Evolutionary conservation across 352 stramenopile genomes (phyloP).

Genomic region (Pythium periplocum): DNA sequence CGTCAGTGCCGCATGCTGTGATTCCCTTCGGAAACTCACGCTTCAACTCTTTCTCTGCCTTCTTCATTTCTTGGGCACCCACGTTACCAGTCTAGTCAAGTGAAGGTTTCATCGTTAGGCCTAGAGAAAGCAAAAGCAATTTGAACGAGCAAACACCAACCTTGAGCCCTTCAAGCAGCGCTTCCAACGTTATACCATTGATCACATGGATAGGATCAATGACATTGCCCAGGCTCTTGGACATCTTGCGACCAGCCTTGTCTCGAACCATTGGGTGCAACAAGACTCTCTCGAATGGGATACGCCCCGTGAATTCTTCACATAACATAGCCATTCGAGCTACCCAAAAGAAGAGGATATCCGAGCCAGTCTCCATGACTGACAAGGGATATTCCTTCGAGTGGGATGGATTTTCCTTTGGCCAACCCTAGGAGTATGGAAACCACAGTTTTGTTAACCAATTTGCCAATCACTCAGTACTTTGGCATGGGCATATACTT

Average conservation of each 20-base stretch:
- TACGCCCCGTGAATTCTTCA: constrained; percentile 92
- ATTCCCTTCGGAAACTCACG: constrained; percentile 98
- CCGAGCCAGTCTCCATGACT: constrained; percentile 90
- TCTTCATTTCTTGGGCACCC: constrained; percentile 89
- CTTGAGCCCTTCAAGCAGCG: constrained; percentile 91
- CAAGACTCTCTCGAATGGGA: constrained; percentile 98
- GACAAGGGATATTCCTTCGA: constrained; percentile 49
- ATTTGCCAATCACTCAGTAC: too few species aligned
- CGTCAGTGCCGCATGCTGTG: constrained; percentile 96
- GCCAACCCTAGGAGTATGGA: constrained; percentile 83
- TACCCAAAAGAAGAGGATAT: constrained; percentile 99
- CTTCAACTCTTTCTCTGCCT: constrained; percentile 94
- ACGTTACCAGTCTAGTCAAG: constrained; percentile 52
- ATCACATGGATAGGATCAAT: constrained; percentile 99
- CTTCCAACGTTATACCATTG: constrained; percentile 92
- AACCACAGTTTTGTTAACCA: too few species aligned
- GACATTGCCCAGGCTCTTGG: constrained; percentile 99
- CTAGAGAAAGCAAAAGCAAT: neutral
- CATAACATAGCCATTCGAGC: constrained; percentile 99
- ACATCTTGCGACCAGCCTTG: constrained; percentile 99
- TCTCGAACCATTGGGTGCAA: constrained; percentile 99
- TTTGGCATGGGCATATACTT: constrained; percentile 1
- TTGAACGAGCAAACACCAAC: constrained; percentile 14
- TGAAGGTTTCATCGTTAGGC: neutral
- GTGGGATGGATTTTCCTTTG: constrained; percentile 64